Conservation (phyloP, 805 yeast genomes). For the Sungouiozyma ichnusensis region DNA sequence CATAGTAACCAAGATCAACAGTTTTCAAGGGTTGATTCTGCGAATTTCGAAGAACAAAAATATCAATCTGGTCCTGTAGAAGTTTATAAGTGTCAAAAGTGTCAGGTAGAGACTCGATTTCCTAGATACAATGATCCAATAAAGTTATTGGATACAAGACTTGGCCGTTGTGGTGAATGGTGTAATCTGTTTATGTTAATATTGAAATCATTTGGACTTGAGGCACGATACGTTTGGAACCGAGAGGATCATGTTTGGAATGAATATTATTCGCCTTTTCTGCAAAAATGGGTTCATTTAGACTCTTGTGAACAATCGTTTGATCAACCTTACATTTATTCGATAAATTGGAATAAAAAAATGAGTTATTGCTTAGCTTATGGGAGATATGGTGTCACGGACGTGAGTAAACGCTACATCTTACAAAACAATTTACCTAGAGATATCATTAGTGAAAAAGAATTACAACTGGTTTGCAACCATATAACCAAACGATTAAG, state of each 20-base stretch:
- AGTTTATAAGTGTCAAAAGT: constrained; percentile 47
- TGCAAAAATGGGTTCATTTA: constrained; percentile 72
- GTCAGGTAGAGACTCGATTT: constrained; percentile 43
- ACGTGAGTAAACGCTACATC: constrained; percentile 63
- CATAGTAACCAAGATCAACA: constrained; percentile 31
- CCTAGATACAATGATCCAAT: constrained; percentile 68
- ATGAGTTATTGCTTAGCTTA: constrained; percentile 84
- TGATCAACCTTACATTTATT: constrained; percentile 71
- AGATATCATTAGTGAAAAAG: constrained; percentile 33
- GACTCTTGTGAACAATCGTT: constrained; percentile 83
- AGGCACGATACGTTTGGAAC: constrained; percentile 73
- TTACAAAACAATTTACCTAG: constrained; percentile 38
- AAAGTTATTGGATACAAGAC: constrained; percentile 47
- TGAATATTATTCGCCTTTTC: constrained; percentile 58
- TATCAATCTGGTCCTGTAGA: constrained; percentile 52
- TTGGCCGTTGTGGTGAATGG: constrained; percentile 95
- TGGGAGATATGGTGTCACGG: constrained; percentile 49
- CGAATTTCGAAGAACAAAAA: constrained; percentile 35
- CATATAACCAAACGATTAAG: constrained; percentile 31
- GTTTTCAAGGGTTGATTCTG: constrained; percentile 31
- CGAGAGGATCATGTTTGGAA: constrained; percentile 96
- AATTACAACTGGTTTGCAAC: constrained; percentile 29
- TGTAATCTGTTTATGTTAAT: constrained; percentile 71
- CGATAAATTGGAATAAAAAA: constrained; percentile 83
- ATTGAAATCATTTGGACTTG: constrained; percentile 53